Evolutionary conservation across 75 land plant genomes (phyloP), one percentile per base, ranked within the genome.

Genomic region (Pseudotsuga menziesii): DNA sequence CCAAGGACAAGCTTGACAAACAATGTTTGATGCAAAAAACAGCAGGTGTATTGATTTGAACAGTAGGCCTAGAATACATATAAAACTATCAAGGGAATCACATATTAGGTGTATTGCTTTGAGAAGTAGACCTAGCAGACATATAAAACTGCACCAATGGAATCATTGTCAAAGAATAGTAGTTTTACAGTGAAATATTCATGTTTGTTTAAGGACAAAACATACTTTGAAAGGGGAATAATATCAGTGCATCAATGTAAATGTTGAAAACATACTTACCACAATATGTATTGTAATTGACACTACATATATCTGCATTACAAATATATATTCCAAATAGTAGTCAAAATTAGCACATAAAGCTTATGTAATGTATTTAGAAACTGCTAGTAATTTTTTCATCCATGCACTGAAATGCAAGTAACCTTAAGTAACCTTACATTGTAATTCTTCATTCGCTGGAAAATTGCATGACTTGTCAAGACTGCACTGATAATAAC

Each of bases 391-490:
- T 36, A 35, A 23, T 4, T 69, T 48, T 69, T 15, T 69, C 52
- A 41, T 69, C 13, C 25, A 69, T 41, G 72, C 52, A 69, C 72
- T 5, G 41, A 54, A 19, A 84, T 13, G 52, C 48, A 12, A 48
- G 25, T 44, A 39, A 19, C 13, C n/a, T n/a, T n/a, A n/a, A n/a
- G n/a, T n/a, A n/a, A n/a, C n/a, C 90, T 83, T 59, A 94, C 99
- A 2, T 97, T 96, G 80, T 96, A 96, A 77, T 96, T 96, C 61
- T 96, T 96, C 99, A 96, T 96, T 77, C 99, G 83, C 76, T 95
- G 98, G 71, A 95, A 95, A 56, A 95, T 95, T 16, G 98, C 90
- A 62, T 96, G 91, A 69, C 98, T 95, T 29, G 98, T 95, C 19
- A 95, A 83, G 3, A 95, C 96, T 74, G 96, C 98, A 84, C 94